These are phyloP conservation scores for Naganishia sp. DNA, from an alignment of 1,284 basidiomycete genomes.

Conservation along the genomic window DNA sequence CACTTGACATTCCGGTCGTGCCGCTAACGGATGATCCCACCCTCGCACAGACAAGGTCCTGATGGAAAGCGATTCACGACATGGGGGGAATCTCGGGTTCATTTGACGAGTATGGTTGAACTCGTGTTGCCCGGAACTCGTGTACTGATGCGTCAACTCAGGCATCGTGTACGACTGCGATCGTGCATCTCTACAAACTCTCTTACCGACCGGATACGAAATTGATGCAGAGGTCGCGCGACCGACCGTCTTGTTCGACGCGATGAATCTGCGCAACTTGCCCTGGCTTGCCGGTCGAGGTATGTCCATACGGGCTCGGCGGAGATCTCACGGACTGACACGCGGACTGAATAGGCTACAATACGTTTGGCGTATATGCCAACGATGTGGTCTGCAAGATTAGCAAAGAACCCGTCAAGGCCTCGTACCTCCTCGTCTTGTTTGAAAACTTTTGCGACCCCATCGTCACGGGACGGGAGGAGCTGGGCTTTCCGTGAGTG, in stretches of 20 bases:
- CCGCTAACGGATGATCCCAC: neutral
- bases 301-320: neutral
- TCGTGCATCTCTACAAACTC: constrained; percentile 6
- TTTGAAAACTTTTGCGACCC: constrained; percentile 43
- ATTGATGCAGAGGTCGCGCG: constrained; percentile 20
- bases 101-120: constrained; percentile 16
- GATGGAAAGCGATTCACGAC: constrained; percentile 33
- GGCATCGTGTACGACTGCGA: constrained; percentile 21
- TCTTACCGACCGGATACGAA: constrained; percentile 24
- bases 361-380: constrained; percentile 42
- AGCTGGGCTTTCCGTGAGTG: constrained; percentile 28
- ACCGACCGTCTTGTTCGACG: constrained; percentile 37
- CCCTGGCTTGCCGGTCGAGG: constrained; percentile 42
- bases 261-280: constrained; percentile 43
- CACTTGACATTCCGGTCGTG: neutral
- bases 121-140: neutral
- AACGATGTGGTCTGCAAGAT: constrained; percentile 37
- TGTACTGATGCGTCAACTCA: neutral
- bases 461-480: constrained; percentile 39
- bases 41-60: constrained; percentile 31
- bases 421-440: constrained; percentile 38
- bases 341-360: no score
- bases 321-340: no score
- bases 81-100: constrained; percentile 23
- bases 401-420: constrained; percentile 29